These are phyloP conservation scores for Penicillium polonicum DNA, from an alignment of 2,329 filamentous ascomycete genomes.

Conservation along the genomic window DNA sequence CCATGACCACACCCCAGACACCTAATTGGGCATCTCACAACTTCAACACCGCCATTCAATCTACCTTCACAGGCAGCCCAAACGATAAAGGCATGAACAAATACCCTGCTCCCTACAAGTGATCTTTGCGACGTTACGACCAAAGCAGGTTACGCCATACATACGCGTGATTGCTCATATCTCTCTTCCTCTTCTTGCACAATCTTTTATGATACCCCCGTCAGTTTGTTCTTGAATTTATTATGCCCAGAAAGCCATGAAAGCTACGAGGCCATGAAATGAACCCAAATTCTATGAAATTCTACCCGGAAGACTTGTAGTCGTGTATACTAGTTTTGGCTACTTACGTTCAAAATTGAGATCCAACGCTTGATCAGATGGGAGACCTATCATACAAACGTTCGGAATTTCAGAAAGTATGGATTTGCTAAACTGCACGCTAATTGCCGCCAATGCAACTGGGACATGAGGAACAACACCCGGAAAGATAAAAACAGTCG, in stretches of 20 bases:
- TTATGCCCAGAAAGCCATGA: not conserved
- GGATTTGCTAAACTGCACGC: not conserved
- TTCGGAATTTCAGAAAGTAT: not conserved
- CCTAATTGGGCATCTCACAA: not conserved
- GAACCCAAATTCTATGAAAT: not conserved
- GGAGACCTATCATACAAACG: too few relatives aligned
- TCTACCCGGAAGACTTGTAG: too few relatives aligned
- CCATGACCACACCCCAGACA: not conserved
- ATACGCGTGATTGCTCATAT: not conserved
- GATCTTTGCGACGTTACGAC: not conserved
- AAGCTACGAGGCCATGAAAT: not conserved
- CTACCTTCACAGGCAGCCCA: not conserved
- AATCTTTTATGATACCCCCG: not conserved
- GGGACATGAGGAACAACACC: not conserved
- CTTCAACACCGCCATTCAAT: not conserved
- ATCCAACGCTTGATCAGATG: not conserved
- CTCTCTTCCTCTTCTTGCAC: not conserved
- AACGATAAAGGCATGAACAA: not conserved
- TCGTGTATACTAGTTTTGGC: not conserved
- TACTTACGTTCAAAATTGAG: not conserved
- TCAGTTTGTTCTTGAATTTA: not conserved
- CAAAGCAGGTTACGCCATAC: not conserved
- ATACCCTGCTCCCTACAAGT: slow-evolving; percentile 1
- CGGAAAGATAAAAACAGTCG: not conserved
- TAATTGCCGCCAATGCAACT: not conserved